phyloP scores from a whole-genome alignment of 225 moss, liverwort and hornwort species.

The Bryoerythrophyllum caledonicum region DNA sequence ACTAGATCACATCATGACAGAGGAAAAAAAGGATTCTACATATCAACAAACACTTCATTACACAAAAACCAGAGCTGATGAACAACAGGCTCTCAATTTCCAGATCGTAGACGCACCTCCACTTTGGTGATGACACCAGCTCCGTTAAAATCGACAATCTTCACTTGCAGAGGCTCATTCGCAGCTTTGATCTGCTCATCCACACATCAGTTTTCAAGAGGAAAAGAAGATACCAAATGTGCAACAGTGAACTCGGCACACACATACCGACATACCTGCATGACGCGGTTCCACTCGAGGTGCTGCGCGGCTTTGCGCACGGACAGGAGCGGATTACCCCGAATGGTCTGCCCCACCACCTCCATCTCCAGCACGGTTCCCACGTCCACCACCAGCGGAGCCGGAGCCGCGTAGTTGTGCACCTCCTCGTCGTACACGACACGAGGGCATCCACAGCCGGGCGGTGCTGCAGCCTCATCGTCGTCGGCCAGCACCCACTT shows the following conservation, averaged over 20 bases:
- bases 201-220: constrained; percentile 16
- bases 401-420: constrained; percentile 19
- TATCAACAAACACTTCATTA: not conserved
- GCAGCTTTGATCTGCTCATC: constrained; percentile 59
- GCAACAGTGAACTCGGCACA: too few relatives aligned
- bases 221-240: not conserved
- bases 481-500: constrained; percentile 42
- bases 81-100: not conserved
- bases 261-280: constrained; percentile 46
- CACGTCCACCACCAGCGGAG: constrained; percentile 46
- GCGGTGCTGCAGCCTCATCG: not conserved
- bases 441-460: constrained; percentile 34
- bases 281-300: constrained; percentile 70
- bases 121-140: constrained; percentile 56
- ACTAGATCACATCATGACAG: not conserved
- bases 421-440: constrained; percentile 49
- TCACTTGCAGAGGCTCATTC: constrained; percentile 58
- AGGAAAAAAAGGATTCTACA: not conserved
- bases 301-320: constrained; percentile 52
- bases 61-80: not conserved
- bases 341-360: constrained; percentile 53
- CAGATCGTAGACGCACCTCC: constrained; percentile 46
- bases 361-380: constrained; percentile 65
- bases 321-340: constrained; percentile 63
- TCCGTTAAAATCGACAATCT: constrained; percentile 50